Conservation (phyloP, 2,329 filamentous ascomycete species). For the Nemania sp. region DNA sequence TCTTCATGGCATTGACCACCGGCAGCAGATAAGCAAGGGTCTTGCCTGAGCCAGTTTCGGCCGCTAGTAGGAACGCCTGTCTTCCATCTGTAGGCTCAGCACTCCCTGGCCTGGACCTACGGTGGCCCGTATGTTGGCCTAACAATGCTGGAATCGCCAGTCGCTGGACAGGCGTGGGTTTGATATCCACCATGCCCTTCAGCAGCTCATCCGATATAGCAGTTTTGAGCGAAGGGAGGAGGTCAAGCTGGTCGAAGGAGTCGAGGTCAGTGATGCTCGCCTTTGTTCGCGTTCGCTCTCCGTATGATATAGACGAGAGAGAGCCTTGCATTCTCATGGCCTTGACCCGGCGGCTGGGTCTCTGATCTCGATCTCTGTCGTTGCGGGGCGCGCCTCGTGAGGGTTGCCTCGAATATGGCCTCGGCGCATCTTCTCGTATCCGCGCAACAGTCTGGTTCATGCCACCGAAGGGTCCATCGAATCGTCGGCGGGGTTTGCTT, state of each 20-base stretch:
- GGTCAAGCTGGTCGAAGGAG: slow-evolving; percentile 78
- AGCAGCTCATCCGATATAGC: slow-evolving; percentile 76
- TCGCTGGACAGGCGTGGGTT: slow-evolving; percentile 86
- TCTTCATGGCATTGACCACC: slow-evolving; percentile 82
- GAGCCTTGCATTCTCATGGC: slow-evolving; percentile 93
- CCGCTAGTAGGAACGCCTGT: slow-evolving; percentile 78
- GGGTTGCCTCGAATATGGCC: slow-evolving; percentile 6
- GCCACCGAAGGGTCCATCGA: slow-evolving; percentile 56
- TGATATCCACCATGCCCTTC: slow-evolving; percentile 72
- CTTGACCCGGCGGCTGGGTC: slow-evolving; percentile 64
- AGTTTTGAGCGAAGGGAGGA: slow-evolving; percentile 72
- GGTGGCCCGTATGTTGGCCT: slow-evolving; percentile 54
- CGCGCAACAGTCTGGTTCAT: slow-evolving; percentile 61
- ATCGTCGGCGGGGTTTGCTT: slow-evolving; percentile 44
- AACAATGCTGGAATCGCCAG: slow-evolving; percentile 85
- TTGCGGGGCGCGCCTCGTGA: slow-evolving; percentile 16
- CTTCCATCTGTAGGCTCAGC: slow-evolving; percentile 38
- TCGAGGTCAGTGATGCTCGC: slow-evolving; percentile 63
- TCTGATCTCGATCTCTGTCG: slow-evolving; percentile 36
- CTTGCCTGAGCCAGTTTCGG: slow-evolving; percentile 96
- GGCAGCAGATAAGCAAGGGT: slow-evolving; percentile 92
- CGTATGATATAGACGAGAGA: slow-evolving; percentile 77
- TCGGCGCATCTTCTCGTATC: slow-evolving; percentile 35
- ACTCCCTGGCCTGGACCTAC: slow-evolving; percentile 36
- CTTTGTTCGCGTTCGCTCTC: slow-evolving; percentile 54